A percentile compares a stretch with the other conserved stretches of the same genome.
Conservation (phyloP, 2,329 filamentous ascomycete species). For the Ophiocordyceps robertsii region DNA sequence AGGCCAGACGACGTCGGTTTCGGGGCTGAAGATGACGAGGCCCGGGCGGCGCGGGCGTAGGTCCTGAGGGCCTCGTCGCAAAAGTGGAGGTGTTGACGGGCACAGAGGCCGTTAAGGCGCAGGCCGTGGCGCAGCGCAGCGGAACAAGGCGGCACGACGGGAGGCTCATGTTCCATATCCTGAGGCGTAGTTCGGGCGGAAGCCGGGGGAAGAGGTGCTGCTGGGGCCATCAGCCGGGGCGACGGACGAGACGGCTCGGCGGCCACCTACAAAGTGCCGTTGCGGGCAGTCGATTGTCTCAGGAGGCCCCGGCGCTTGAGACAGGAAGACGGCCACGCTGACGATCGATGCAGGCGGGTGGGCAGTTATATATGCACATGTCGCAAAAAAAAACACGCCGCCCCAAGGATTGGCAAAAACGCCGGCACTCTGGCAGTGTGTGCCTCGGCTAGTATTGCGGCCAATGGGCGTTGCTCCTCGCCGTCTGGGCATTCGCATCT, state of each 20-base stretch:
- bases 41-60: slow-evolving; percentile 22
- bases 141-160: slow-evolving; percentile 29
- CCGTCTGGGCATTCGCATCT: too few relatives aligned
- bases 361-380: too few relatives aligned
- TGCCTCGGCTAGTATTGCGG: too few relatives aligned
- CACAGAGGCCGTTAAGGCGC: slow-evolving; percentile 25
- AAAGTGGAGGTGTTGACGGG: slow-evolving; percentile 30
- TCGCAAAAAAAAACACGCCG: too few relatives aligned
- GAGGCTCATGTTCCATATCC: slow-evolving; percentile 32
- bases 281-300: background rate
- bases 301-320: too few relatives aligned
- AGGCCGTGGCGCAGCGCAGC: slow-evolving; percentile 24
- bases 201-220: slow-evolving; percentile 29
- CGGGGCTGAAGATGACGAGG: slow-evolving; percentile 27
- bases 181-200: slow-evolving; percentile 31
- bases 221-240: too few relatives aligned
- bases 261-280: slow-evolving; percentile 4
- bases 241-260: too few relatives aligned
- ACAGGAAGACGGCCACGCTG: slow-evolving; percentile 1
- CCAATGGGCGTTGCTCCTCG: too few relatives aligned
- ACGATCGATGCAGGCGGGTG: too few relatives aligned
- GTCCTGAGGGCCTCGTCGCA: slow-evolving; percentile 29
- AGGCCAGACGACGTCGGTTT: slow-evolving; percentile 32
- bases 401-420: too few relatives aligned
- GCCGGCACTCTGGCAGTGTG: too few relatives aligned